Base-by-base conservation (phyloP, 805 yeast species). In the Naumovozyma dairenensis region DNA sequence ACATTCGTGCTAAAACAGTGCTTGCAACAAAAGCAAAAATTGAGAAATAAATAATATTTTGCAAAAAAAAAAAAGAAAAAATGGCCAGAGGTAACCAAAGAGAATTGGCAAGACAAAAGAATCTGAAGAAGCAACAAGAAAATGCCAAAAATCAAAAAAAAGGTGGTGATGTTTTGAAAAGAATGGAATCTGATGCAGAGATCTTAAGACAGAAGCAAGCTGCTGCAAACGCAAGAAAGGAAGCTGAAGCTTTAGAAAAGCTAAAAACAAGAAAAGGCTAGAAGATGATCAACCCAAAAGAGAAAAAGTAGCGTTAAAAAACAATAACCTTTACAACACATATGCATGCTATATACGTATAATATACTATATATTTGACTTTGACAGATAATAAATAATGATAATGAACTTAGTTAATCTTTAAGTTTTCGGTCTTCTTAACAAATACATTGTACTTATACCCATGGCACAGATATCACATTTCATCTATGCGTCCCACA, bases 11-110 rank as follows among this genome's bases (percentile, higher is more conserved):
- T n/a, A n/a, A n/a, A n/a, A n/a, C n/a, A n/a, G n/a, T n/a, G n/a
- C n/a, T n/a, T n/a, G n/a, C n/a, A n/a, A n/a, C n/a, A n/a, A n/a
- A n/a, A n/a, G n/a, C n/a, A n/a, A n/a, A n/a, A n/a, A n/a, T n/a
- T n/a, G n/a, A n/a, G n/a, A n/a, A n/a, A n/a, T n/a, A n/a, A n/a
- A n/a, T n/a, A n/a, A n/a, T n/a, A n/a, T n/a, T n/a, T 12, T 7
- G 13, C 6, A 24, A 7, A 24, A 24, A 10, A 8, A 6, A 12
- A 7, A 21, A 20, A 14, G 33, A 21, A 5, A 26, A 6, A 21
- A 87, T 89, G 96, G 79, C 95, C 34, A 74, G 98, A 66, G 98
- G 98, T 21, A 92, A 89, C 60, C 97, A 92, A 63, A 74, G 98
- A 59, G 98, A 89, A 26, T 71, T 82, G 48, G 96, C 96, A 21